These are phyloP conservation scores for Cladosporium sp. DNA, from an alignment of 2,329 filamentous ascomycete genomes.

Conservation along the genomic window DNA sequence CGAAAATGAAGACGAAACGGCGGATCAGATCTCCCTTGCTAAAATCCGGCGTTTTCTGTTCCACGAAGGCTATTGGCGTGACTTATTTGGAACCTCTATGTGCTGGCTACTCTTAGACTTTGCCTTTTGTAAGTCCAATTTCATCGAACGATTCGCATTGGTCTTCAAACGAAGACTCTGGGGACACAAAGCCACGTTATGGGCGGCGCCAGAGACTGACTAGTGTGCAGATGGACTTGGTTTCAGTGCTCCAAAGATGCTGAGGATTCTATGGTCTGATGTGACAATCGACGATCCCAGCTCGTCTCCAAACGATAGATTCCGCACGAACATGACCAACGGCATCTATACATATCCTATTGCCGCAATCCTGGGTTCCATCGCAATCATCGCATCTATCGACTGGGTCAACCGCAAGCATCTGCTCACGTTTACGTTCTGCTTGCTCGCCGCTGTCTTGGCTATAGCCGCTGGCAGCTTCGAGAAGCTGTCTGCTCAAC, in stretches of 20 bases:
- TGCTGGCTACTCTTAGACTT: conserved; percentile 18
- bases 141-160: too few relatives aligned
- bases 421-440: conserved; percentile 43
- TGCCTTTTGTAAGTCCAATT: not conserved
- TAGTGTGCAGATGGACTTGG: conserved; percentile 14
- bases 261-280: conserved; percentile 17
- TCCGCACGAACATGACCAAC: conserved; percentile 16
- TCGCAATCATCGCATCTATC: conserved; percentile 38
- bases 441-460: conserved; percentile 37
- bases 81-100: conserved; percentile 19
- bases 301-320: conserved; percentile 9
- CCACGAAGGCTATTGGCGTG: conserved; percentile 17
- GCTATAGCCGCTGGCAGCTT: conserved; percentile 4
- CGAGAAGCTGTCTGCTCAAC: not conserved
- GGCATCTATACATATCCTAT: conserved; percentile 23
- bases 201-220: not conserved
- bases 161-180: too few relatives aligned
- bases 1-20: not conserved
- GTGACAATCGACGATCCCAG: not conserved
- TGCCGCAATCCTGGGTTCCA: conserved; percentile 40
- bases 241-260: conserved; percentile 18
- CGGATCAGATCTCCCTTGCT: conserved; percentile 11
- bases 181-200: too few relatives aligned
- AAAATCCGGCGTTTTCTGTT: conserved; percentile 16
- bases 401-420: conserved; percentile 30